These are phyloP conservation scores for Trichosporon inkin DNA, from an alignment of 1,284 basidiomycete genomes.

Conservation along the genomic window DNA sequence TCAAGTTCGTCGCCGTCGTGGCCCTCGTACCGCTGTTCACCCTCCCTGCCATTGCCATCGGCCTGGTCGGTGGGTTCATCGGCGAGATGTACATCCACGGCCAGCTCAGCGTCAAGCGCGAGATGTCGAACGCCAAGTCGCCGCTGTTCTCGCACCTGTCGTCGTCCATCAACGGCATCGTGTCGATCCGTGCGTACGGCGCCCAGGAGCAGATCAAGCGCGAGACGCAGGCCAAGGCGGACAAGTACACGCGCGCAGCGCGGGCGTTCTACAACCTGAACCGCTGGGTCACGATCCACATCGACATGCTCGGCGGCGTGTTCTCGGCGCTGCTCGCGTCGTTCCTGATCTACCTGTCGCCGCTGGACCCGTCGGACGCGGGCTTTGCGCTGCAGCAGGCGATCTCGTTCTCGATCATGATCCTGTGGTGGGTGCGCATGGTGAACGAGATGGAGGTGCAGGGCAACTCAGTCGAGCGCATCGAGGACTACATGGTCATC, in stretches of 20 bases:
- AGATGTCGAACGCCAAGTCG: slow-evolving; percentile 63
- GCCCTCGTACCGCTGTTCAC: slow-evolving; percentile 54
- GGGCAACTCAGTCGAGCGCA: slow-evolving; percentile 61
- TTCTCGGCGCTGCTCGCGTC: slow-evolving; percentile 41
- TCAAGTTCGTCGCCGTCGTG: slow-evolving; percentile 55
- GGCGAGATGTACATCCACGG: slow-evolving; percentile 60
- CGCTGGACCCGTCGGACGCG: slow-evolving; percentile 40
- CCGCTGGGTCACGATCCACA: slow-evolving; percentile 47
- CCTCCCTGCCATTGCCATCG: slow-evolving; percentile 48
- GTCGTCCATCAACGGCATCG: slow-evolving; percentile 62
- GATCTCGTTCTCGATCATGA: slow-evolving; percentile 44
- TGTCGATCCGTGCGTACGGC: slow-evolving; percentile 52
- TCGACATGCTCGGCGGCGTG: slow-evolving; percentile 48
- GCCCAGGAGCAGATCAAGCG: slow-evolving; percentile 43
- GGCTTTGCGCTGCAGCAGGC: slow-evolving; percentile 51
- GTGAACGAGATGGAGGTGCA: slow-evolving; percentile 52
- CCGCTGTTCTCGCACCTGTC: slow-evolving; percentile 69
- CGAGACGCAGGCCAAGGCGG: slow-evolving; percentile 42
- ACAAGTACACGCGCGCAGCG: slow-evolving; percentile 49
- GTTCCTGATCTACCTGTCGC: slow-evolving; percentile 45
- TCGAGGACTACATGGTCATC: slow-evolving; percentile 65
- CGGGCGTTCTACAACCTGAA: slow-evolving; percentile 49
- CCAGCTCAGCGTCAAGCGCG: slow-evolving; percentile 66
- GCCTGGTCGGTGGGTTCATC: slow-evolving; percentile 53
- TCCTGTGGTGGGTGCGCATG: slow-evolving; percentile 44